Percentiles rank a stretch among this genome's conserved stretches.
phyloP scores from a whole-genome alignment of 2,329 filamentous ascomycete genomes.

The Trichoderma gracile region DNA sequence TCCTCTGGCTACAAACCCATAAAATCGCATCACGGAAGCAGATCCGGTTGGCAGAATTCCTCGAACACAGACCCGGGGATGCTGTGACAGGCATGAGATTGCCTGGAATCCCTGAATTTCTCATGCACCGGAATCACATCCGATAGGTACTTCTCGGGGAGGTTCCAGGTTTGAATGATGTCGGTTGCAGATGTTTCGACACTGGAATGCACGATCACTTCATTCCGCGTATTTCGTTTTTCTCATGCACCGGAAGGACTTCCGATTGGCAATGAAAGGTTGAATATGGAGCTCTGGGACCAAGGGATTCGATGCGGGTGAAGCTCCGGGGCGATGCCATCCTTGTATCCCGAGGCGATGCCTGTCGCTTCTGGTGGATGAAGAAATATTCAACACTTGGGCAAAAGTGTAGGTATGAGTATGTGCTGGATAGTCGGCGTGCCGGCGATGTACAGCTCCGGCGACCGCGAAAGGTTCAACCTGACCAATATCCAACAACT shows the following conservation, averaged over 20 bases:
- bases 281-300: neutral
- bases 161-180: neutral
- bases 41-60: constrained; percentile 2
- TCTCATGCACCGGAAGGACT: constrained; percentile 9
- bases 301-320: neutral
- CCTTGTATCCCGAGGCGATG: neutral
- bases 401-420: neutral
- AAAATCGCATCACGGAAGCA: neutral
- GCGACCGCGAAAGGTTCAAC: no score
- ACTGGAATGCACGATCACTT: neutral
- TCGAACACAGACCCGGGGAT: neutral
- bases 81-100: neutral
- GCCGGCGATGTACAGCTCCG: neutral
- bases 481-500: no score
- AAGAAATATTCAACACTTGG: neutral
- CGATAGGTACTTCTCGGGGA: neutral
- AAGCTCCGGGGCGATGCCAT: neutral
- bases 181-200: neutral
- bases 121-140: neutral
- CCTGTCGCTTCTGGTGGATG: neutral
- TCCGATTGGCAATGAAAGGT: neutral
- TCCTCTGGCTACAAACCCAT: neutral
- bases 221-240: neutral
- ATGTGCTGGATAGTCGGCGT: no score
- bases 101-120: constrained; percentile 1